phyloP scores from a whole-genome alignment of 148 eudicot species.

The Rhododendron vialii region DNA sequence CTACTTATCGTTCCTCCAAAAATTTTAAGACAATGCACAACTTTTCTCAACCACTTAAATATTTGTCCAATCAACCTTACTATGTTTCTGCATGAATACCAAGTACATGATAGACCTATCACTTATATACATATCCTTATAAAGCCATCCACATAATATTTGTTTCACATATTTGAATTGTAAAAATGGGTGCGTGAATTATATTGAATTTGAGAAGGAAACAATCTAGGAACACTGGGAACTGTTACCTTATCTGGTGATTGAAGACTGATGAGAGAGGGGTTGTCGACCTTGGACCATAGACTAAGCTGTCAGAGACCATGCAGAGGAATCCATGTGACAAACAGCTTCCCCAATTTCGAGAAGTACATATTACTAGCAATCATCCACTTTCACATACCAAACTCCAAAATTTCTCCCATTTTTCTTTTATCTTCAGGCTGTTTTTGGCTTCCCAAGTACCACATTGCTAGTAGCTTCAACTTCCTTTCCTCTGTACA shows the following conservation, averaged over 20 bases:
- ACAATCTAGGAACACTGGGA: constrained; percentile 15
- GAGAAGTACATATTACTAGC: constrained; percentile 13
- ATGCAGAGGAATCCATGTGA: constrained; percentile 55
- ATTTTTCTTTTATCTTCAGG: background rate
- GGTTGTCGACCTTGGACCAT: constrained; percentile 31
- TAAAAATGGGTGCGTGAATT: background rate
- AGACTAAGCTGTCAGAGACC: constrained; percentile 50
- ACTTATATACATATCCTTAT: background rate
- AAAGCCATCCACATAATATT: background rate
- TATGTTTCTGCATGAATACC: background rate
- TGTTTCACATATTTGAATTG: background rate
- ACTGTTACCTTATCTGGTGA: constrained; percentile 33
- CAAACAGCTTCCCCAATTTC: constrained; percentile 7
- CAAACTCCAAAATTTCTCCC: constrained; percentile 6
- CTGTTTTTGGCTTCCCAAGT: constrained; percentile 5
- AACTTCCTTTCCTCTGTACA: background rate
- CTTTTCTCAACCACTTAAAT: background rate
- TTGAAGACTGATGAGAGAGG: constrained; percentile 32
- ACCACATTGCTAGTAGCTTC: constrained; percentile 9
- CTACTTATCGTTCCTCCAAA: background rate
- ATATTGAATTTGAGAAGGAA: background rate
- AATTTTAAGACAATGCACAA: background rate
- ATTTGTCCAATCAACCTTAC: background rate
- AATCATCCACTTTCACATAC: constrained; percentile 16
- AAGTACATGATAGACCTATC: background rate